These are phyloP conservation scores for Miscanthus lutarioriparius DNA, from an alignment of 176 grass and related monocot genomes.

Conservation along the genomic window DNA sequence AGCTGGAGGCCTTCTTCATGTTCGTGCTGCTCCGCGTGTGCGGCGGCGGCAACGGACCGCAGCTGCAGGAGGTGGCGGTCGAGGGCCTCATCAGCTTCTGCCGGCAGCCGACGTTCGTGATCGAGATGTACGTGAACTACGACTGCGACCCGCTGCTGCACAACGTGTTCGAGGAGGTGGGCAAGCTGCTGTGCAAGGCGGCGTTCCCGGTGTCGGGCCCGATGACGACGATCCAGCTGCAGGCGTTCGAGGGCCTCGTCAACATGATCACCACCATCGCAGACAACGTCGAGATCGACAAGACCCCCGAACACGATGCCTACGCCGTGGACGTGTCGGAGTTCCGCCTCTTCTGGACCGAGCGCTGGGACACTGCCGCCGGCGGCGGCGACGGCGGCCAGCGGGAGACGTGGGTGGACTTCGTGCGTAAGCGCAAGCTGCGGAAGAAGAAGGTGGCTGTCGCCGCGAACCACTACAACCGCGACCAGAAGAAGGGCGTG, in stretches of 20 bases:
- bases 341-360: slow-evolving; percentile 59
- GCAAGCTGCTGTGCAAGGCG: slow-evolving; percentile 77
- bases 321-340: slow-evolving; percentile 67
- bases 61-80: slow-evolving; percentile 87
- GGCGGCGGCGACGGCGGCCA: not conserved
- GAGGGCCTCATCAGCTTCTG: slow-evolving; percentile 86
- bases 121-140: slow-evolving; percentile 97
- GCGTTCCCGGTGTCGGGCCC: slow-evolving; percentile 62
- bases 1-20: slow-evolving; percentile 89
- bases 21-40: slow-evolving; percentile 67
- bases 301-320: slow-evolving; percentile 32
- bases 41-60: slow-evolving; percentile 37
- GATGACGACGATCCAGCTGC: slow-evolving; percentile 63
- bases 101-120: slow-evolving; percentile 78
- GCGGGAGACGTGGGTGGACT: slow-evolving; percentile 75
- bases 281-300: slow-evolving; percentile 71
- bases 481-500: slow-evolving; percentile 90
- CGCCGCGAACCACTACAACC: slow-evolving; percentile 92
- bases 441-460: slow-evolving; percentile 81
- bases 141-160: slow-evolving; percentile 84
- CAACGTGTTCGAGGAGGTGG: slow-evolving; percentile 79
- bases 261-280: slow-evolving; percentile 87
- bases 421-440: slow-evolving; percentile 73
- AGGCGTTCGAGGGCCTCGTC: slow-evolving; percentile 87
- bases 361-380: slow-evolving; percentile 46